Percentiles rank a stretch among this genome's conserved stretches.
These are phyloP conservation scores for Aaosphaeria arxii DNA, from an alignment of 2,329 filamentous ascomycete genomes.

Conservation along the genomic window DNA sequence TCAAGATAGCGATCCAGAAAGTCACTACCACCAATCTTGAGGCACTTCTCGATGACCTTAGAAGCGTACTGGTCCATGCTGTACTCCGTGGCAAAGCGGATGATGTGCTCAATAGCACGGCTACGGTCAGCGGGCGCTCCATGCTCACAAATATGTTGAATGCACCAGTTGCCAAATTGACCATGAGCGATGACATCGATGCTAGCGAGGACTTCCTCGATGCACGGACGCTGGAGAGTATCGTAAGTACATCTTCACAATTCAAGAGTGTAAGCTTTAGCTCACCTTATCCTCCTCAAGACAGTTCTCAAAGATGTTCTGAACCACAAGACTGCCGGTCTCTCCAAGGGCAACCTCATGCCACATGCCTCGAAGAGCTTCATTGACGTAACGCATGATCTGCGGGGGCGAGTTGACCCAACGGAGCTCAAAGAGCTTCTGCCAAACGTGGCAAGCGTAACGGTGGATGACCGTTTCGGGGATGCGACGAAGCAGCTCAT, in stretches of 20 bases:
- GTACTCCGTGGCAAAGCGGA: constrained; percentile 90
- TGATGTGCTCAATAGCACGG: constrained; percentile 91
- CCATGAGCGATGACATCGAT: constrained; percentile 96
- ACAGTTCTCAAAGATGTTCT: constrained; percentile 99
- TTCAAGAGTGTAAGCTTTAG: background rate
- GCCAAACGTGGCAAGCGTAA: constrained; percentile 98
- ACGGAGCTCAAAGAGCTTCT: constrained; percentile 96
- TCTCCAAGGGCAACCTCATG: constrained; percentile 96
- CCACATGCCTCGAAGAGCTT: constrained; percentile 95
- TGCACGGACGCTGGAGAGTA: constrained; percentile 74
- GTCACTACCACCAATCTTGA: constrained; percentile 90
- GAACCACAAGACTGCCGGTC: constrained; percentile 95
- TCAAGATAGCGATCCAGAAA: constrained; percentile 92
- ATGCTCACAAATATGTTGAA: constrained; percentile 98
- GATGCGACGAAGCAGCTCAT: constrained; percentile 89
- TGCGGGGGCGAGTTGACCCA: constrained; percentile 94
- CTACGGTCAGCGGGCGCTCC: constrained; percentile 87
- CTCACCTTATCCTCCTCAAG: constrained; percentile 95
- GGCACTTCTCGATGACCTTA: constrained; percentile 97
- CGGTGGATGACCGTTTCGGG: constrained; percentile 98
- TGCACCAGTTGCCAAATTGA: constrained; percentile 99
- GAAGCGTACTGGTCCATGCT: constrained; percentile 99
- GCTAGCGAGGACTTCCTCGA: constrained; percentile 91
- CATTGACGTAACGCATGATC: constrained; percentile 98
- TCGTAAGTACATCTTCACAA: background rate